These are phyloP conservation scores for Erodium moschatum DNA, from an alignment of 441 rosid genomes.

Conservation along the genomic window DNA sequence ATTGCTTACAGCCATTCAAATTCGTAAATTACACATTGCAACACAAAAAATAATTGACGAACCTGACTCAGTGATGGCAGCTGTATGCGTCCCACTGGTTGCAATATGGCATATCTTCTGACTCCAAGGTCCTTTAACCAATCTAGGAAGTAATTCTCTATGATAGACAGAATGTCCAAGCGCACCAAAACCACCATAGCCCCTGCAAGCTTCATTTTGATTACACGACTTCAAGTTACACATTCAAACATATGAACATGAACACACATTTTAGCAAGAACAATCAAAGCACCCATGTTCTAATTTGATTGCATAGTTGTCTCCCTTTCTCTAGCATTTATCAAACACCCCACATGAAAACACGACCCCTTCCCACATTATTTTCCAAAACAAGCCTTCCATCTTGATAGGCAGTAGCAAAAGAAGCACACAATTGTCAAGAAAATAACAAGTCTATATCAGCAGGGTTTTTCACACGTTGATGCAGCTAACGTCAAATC, in stretches of 20 bases:
- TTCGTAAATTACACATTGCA: too few species aligned
- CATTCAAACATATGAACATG: slow-evolving; percentile 1
- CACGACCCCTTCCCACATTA: too few species aligned
- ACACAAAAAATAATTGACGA: background rate
- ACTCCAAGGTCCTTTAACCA: slow-evolving; percentile 63
- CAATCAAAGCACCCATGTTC: background rate
- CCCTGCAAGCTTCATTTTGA: slow-evolving; percentile 63
- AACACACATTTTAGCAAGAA: background rate
- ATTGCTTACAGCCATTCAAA: background rate
- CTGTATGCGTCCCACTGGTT: slow-evolving; percentile 82
- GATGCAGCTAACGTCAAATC: too few species aligned
- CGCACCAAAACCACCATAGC: slow-evolving; percentile 93
- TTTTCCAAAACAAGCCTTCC: too few species aligned
- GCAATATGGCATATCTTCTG: slow-evolving; percentile 49
- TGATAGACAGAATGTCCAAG: slow-evolving; percentile 81
- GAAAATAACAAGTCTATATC: too few species aligned
- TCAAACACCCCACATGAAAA: too few species aligned
- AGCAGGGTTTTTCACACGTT: too few species aligned
- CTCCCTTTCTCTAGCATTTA: too few species aligned
- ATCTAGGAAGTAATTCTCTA: slow-evolving; percentile 74
- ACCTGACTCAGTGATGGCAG: slow-evolving; percentile 79
- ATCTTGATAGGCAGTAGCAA: too few species aligned
- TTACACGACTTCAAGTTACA: slow-evolving; percentile 15
- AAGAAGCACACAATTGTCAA: too few species aligned
- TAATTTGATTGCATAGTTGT: too few species aligned